Percentiles rank a stretch among this genome's conserved stretches.
These are phyloP conservation scores for Byssothecium circinans DNA, from an alignment of 2,329 filamentous ascomycete genomes.

Conservation along the genomic window DNA sequence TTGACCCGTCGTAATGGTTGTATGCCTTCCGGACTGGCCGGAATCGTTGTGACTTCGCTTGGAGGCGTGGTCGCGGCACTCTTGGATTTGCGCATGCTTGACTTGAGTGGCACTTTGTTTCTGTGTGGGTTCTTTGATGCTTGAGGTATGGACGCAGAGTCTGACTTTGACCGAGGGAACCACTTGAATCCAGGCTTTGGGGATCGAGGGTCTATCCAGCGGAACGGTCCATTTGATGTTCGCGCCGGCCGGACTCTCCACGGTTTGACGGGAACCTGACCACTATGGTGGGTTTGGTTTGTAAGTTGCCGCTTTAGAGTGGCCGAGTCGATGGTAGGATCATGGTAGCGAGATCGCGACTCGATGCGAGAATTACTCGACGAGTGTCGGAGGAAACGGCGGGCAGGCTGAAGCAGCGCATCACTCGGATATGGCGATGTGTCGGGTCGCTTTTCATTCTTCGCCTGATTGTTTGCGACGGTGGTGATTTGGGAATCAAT, in stretches of 20 bases:
- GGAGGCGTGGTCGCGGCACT: constrained; percentile 23
- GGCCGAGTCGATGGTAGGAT: constrained; percentile 9
- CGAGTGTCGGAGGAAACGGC: constrained; percentile 5
- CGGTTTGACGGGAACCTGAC: constrained; percentile 5
- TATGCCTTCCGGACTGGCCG: not conserved
- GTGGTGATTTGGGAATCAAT: not conserved
- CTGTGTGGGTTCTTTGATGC: constrained; percentile 1
- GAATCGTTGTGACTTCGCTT: not conserved
- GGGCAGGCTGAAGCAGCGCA: not conserved
- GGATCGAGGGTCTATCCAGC: constrained; percentile 4
- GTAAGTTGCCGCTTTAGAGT: constrained; percentile 14
- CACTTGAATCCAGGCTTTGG: constrained; percentile 11
- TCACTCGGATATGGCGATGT: not conserved
- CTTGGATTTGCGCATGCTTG: constrained; percentile 29
- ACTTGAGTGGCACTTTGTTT: constrained; percentile 21
- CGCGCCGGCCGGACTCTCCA: constrained; percentile 8
- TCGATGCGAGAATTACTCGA: constrained; percentile 15
- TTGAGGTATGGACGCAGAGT: constrained; percentile 6
- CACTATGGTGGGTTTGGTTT: constrained; percentile 9
- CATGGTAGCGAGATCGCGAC: constrained; percentile 9
- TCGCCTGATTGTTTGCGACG: not conserved
- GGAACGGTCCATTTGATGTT: constrained; percentile 5
- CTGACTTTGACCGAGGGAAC: constrained; percentile 11
- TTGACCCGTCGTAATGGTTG: constrained; percentile 28
- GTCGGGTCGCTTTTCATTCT: not conserved